Evolutionary conservation across 169 alveolate genomes (phyloP).

Genomic region (Cyclospora cayetanensis): DNA sequence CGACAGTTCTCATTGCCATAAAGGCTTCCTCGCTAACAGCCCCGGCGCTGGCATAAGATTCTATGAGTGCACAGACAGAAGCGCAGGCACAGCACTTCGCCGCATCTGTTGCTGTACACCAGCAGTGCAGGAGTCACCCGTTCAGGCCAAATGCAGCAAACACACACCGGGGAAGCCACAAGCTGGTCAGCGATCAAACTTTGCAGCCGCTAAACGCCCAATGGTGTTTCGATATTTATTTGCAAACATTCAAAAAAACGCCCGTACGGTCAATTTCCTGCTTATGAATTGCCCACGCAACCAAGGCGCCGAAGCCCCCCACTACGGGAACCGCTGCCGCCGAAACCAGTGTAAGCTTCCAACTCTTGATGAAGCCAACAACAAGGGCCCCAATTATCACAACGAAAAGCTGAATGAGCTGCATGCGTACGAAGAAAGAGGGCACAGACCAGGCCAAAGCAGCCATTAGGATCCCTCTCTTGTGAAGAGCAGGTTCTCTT

Average conservation of each 20-base stretch:
- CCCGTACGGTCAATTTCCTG: slow-evolving; percentile 7
- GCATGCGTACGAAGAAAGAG: not conserved
- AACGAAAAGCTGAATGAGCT: not conserved
- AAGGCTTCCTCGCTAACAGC: slow-evolving; percentile 71
- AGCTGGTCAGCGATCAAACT: no score
- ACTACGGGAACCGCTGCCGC: slow-evolving; percentile 39
- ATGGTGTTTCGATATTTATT: no score
- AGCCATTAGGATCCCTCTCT: not conserved
- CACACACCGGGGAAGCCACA: no score
- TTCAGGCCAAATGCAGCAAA: no score
- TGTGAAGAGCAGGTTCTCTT: not conserved
- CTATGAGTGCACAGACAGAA: not conserved
- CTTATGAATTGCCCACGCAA: slow-evolving; percentile 40
- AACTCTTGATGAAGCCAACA: slow-evolving; percentile 13
- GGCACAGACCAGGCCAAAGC: not conserved
- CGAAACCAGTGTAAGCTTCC: slow-evolving; percentile 57
- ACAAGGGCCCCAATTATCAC: not conserved
- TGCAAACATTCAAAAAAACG: not conserved
- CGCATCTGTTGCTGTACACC: no score
- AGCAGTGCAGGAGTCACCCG: no score
- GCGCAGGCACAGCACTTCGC: no score
- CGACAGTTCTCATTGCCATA: slow-evolving; percentile 64
- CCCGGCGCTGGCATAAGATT: slow-evolving; percentile 67
- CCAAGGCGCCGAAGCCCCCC: not conserved
- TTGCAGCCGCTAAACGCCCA: no score